phyloP scores from a whole-genome alignment of 139 green algal species.

The Diplosphaera chodatii region DNA sequence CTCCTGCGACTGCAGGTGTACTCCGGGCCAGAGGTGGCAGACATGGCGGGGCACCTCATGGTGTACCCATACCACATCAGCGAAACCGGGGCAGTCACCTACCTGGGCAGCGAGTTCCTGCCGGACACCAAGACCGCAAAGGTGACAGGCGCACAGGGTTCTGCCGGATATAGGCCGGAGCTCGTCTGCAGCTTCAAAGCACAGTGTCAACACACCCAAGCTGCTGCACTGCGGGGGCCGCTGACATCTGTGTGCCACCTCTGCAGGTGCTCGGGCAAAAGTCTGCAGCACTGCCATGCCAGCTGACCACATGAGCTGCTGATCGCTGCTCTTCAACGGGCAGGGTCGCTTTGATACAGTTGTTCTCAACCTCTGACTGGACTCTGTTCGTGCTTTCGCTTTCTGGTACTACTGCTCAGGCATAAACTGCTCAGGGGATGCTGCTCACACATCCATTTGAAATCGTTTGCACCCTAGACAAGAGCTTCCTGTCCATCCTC shows the following conservation, averaged over 20 bases:
- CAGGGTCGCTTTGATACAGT: no score
- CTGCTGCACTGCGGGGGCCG: background rate
- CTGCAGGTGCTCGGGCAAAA: background rate
- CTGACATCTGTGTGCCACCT: background rate
- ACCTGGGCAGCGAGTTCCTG: background rate
- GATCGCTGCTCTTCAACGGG: no score
- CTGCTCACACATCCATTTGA: no score
- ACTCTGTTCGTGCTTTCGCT: no score
- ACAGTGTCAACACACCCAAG: background rate
- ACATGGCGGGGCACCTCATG: slow-evolving; percentile 36
- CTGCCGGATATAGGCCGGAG: no score
- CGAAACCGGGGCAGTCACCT: background rate
- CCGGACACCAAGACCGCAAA: background rate
- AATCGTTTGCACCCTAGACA: no score
- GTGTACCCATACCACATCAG: slow-evolving; percentile 34
- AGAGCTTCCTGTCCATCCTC: no score
- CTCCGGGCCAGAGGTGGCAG: slow-evolving; percentile 7
- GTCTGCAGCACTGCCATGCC: background rate
- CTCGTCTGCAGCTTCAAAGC: no score
- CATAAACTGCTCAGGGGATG: no score
- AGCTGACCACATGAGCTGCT: background rate
- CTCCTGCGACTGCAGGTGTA: slow-evolving; percentile 27
- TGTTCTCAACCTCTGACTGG: no score
- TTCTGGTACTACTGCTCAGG: no score
- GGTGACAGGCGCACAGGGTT: no score